phyloP scores from a whole-genome alignment of 148 eudicot species.

The Silene latifolia region DNA sequence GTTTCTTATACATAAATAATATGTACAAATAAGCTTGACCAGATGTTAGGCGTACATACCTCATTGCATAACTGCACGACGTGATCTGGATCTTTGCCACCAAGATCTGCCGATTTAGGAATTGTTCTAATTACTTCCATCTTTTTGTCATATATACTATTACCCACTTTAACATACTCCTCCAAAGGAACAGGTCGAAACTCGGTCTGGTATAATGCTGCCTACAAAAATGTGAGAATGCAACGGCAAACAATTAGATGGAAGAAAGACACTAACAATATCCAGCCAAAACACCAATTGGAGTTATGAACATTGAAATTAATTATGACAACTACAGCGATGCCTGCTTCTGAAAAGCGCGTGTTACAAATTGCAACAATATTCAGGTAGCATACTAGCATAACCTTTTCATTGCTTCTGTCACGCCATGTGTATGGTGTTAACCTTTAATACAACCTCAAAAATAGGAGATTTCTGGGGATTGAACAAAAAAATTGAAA shows the following conservation, averaged over 20 bases:
- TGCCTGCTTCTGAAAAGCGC: background rate
- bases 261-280: constrained; percentile 2
- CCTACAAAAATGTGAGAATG: constrained; percentile 44
- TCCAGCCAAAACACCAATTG: background rate
- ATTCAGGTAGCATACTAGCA: background rate
- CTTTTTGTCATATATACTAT: constrained; percentile 63
- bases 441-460: too few species aligned
- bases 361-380: background rate
- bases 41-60: constrained; percentile 39
- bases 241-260: constrained; percentile 4
- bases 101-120: constrained; percentile 61
- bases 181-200: constrained; percentile 96
- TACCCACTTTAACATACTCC: constrained; percentile 94
- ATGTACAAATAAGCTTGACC: background rate
- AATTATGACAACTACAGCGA: background rate
- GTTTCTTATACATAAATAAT: background rate
- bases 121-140: constrained; percentile 82
- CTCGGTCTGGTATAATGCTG: constrained; percentile 92
- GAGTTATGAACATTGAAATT: background rate
- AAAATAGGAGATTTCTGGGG: too few species aligned
- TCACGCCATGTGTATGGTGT: too few species aligned
- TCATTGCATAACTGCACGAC: constrained; percentile 91
- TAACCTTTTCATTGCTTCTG: too few species aligned
- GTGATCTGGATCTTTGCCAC: constrained; percentile 99
- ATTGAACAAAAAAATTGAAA: too few species aligned